These are phyloP conservation scores for Ophiostoma ips DNA, from an alignment of 2,329 filamentous ascomycete species.

Conservation along the genomic window DNA sequence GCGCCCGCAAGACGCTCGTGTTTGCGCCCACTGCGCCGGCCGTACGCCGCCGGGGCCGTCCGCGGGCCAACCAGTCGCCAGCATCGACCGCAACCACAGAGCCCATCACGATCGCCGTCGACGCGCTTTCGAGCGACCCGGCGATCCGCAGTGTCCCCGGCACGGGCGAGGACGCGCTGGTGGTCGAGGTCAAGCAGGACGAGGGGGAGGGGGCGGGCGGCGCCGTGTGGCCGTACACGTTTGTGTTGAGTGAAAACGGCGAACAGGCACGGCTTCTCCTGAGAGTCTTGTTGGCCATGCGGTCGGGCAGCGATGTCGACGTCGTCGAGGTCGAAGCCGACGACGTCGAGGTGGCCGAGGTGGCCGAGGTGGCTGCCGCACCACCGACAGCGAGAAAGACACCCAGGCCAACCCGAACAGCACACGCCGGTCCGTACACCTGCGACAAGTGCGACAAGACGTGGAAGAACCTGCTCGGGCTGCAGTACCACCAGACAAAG, in stretches of 20 bases:
- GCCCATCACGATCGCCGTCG: constrained; percentile 16
- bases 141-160: constrained; percentile 14
- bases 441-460: constrained; percentile 39
- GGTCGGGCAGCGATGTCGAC: background rate
- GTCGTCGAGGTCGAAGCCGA: background rate
- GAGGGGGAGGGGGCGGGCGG: too few species aligned
- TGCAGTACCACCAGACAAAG: constrained; percentile 45
- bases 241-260: background rate
- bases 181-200: constrained; percentile 11
- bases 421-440: constrained; percentile 19
- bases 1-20: constrained; percentile 5
- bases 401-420: background rate
- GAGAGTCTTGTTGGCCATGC: background rate
- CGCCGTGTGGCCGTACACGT: background rate
- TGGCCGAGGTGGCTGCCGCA: background rate
- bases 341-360: constrained; percentile 1
- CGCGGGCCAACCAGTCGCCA: background rate
- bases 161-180: constrained; percentile 15
- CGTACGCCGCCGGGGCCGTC: background rate
- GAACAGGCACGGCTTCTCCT: background rate
- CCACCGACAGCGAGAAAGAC: background rate
- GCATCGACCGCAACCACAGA: constrained; percentile 6
- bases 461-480: constrained; percentile 45
- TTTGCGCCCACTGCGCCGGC: constrained; percentile 14
- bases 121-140: constrained; percentile 12